phyloP scores from a whole-genome alignment of 75 land plant species.

The Pinus taeda region DNA sequence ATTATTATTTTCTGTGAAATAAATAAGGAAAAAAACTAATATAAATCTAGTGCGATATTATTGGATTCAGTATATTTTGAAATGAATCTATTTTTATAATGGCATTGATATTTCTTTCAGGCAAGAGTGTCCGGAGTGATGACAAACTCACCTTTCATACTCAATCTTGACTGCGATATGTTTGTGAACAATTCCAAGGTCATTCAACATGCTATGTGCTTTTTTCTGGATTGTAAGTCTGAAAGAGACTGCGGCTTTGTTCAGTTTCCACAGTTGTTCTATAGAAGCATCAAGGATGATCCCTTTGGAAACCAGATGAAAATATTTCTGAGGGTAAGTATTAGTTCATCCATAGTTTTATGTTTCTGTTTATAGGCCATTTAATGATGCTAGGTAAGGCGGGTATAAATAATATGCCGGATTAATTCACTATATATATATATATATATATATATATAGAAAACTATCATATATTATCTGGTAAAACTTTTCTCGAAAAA shows the following conservation, averaged over 20 bases:
- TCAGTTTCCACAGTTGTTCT: conserved; percentile 24
- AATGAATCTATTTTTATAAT: not conserved
- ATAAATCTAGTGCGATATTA: not conserved
- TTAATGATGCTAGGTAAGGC: too few species aligned
- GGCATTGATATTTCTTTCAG: not conserved
- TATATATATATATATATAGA: too few species aligned
- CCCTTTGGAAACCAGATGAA: conserved; percentile 20
- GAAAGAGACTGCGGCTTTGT: conserved; percentile 21
- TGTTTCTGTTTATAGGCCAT: too few species aligned
- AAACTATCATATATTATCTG: too few species aligned
- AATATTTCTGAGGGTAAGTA: not conserved
- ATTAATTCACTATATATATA: too few species aligned
- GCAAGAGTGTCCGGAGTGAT: not conserved
- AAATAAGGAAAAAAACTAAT: too few species aligned
- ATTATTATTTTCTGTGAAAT: too few species aligned
- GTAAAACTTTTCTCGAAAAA: too few species aligned
- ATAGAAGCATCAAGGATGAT: conserved; percentile 15
- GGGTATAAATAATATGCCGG: too few species aligned
- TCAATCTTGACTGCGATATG: conserved; percentile 22
- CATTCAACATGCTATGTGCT: conserved; percentile 23
- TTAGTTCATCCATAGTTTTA: not conserved
- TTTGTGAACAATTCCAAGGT: conserved; percentile 22
- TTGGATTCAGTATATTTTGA: not conserved
- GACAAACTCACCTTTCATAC: conserved; percentile 8
- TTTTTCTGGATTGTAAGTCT: conserved; percentile 11